Evolutionary conservation across 257 asterid species (phyloP).

Genomic region (Ajuga chamaepitys): DNA sequence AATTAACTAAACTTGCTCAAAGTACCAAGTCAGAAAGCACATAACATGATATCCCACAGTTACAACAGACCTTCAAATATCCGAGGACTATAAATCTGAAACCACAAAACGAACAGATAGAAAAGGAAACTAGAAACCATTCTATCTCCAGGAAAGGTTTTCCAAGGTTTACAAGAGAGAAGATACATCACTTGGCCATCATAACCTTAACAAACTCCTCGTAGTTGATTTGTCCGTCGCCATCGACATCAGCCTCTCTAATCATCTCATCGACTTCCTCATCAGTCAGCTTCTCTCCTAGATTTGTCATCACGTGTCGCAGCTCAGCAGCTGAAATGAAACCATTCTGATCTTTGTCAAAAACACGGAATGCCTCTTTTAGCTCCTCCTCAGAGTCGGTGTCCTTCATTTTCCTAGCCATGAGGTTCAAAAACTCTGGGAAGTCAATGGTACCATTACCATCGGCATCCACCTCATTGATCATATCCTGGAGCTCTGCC

Average conservation of each 20-base stretch:
- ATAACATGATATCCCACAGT: slow-evolving; percentile 10
- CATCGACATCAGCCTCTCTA: slow-evolving; percentile 55
- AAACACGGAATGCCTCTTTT: slow-evolving; percentile 60
- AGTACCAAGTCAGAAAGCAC: not conserved
- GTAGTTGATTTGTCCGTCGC: slow-evolving; percentile 58
- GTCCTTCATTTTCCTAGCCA: slow-evolving; percentile 67
- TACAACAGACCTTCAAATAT: slow-evolving; percentile 20
- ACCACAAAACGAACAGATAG: no score
- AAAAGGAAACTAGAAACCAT: not conserved
- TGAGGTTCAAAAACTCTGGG: slow-evolving; percentile 57
- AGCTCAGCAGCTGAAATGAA: slow-evolving; percentile 58
- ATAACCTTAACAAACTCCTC: slow-evolving; percentile 60
- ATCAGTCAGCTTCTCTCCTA: slow-evolving; percentile 56
- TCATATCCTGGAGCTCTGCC: slow-evolving; percentile 67
- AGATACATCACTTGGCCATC: slow-evolving; percentile 49
- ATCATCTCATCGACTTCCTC: slow-evolving; percentile 65
- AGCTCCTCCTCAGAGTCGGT: slow-evolving; percentile 66
- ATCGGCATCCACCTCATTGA: slow-evolving; percentile 62
- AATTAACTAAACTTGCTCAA: not conserved
- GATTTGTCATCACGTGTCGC: slow-evolving; percentile 62
- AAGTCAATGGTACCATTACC: slow-evolving; percentile 63
- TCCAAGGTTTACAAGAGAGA: not conserved
- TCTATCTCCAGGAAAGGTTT: slow-evolving; percentile 4
- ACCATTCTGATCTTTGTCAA: slow-evolving; percentile 58
- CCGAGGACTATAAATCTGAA: not conserved